Conservation (phyloP, 139 green algal species). For the Gonium pectorale region DNA sequence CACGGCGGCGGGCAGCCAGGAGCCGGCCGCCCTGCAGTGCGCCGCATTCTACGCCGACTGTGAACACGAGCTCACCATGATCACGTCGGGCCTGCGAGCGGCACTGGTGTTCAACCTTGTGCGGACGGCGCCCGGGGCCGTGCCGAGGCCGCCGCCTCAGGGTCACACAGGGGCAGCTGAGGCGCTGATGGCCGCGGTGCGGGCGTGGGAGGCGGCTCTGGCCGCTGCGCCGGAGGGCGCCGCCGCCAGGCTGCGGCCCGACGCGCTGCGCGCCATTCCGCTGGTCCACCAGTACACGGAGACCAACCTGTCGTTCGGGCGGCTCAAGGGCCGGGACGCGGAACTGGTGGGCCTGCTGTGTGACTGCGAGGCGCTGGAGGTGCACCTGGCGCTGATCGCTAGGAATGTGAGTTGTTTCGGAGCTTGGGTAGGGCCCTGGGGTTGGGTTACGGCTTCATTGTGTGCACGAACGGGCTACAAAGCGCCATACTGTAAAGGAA, state of each 20-base stretch:
- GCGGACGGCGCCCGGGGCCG: background rate
- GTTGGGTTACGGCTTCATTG: too few relatives aligned
- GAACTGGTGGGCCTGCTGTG: background rate
- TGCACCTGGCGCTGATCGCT: constrained; percentile 44
- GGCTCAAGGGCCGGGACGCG: constrained; percentile 26
- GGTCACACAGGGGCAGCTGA: background rate
- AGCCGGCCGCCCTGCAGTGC: background rate
- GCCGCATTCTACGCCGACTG: constrained; percentile 50
- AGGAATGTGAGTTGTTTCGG: background rate
- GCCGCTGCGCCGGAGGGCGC: too few relatives aligned
- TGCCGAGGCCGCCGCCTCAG: background rate
- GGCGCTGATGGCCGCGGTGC: background rate
- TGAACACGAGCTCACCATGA: constrained; percentile 41
- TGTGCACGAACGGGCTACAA: too few relatives aligned
- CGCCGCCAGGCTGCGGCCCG: too few relatives aligned
- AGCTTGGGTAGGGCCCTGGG: too few relatives aligned
- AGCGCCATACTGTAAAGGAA: too few relatives aligned
- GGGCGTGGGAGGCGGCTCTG: background rate
- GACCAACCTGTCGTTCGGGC: constrained; percentile 31
- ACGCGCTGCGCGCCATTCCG: background rate
- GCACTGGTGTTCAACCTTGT: constrained; percentile 50
- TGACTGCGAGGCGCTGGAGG: background rate
- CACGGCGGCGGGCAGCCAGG: background rate
- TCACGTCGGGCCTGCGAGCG: constrained; percentile 18
- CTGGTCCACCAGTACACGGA: constrained; percentile 36